Percentiles rank a stretch among this genome's conserved stretches.
phyloP scores from a whole-genome alignment of 306 rosid species.

The Pyrus communis region DNA sequence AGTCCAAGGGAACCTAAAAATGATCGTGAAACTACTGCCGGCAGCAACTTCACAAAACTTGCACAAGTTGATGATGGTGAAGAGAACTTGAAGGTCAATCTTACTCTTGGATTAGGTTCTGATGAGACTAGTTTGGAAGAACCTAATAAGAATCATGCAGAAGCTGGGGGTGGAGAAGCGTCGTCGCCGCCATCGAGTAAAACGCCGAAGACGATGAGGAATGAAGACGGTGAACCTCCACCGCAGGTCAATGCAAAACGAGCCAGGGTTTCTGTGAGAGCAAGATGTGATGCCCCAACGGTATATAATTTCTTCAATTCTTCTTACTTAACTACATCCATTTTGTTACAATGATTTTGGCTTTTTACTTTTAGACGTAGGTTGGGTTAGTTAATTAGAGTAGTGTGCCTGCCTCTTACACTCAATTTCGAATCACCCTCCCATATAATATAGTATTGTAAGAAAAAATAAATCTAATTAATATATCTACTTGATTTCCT shows the following conservation, averaged over 20 bases:
- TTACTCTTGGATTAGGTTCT: constrained; percentile 22
- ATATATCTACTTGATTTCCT: neutral
- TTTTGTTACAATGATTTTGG: neutral
- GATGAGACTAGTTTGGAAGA: neutral
- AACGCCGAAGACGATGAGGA: constrained; percentile 12
- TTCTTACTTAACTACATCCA: neutral
- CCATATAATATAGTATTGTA: too few relatives aligned
- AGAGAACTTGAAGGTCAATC: constrained; percentile 16
- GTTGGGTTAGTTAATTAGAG: too few relatives aligned
- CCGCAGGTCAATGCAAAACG: constrained; percentile 41
- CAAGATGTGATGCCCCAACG: constrained; percentile 73
- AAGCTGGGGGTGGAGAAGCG: neutral
- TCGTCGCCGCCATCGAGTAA: neutral
- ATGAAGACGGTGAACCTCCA: constrained; percentile 29
- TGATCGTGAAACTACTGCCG: neutral
- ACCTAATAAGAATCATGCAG: neutral
- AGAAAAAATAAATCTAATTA: too few relatives aligned
- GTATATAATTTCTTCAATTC: constrained; percentile 20
- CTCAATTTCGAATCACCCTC: too few relatives aligned
- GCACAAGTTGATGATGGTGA: neutral
- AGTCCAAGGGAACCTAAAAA: constrained; percentile 16
- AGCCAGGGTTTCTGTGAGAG: constrained; percentile 73
- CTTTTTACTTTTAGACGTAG: too few relatives aligned
- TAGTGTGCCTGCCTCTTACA: too few relatives aligned
- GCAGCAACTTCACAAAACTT: neutral